Evolutionary conservation across 257 asterid species (phyloP).

Genomic region (Henckelia pumila): DNA sequence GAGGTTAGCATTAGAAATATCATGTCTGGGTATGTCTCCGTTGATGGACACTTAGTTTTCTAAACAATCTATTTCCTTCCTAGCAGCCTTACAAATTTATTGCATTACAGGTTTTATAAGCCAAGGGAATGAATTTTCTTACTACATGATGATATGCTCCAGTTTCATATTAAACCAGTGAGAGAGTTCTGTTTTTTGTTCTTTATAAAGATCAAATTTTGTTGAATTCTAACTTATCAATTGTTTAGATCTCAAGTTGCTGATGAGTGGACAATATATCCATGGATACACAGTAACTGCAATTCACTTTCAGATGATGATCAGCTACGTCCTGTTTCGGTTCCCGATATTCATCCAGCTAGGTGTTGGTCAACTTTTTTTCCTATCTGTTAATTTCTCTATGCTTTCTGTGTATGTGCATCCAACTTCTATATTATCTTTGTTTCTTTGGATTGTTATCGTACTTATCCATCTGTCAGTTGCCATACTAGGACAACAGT

Average conservation of each 20-base stretch:
- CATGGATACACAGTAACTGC: conserved; percentile 97
- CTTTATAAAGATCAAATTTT: conserved; percentile 22
- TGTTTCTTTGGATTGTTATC: conserved; percentile 4
- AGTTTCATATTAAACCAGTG: conserved; percentile 91
- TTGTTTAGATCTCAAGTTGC: conserved; percentile 52
- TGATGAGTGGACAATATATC: conserved; percentile 93
- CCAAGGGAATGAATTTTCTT: conserved; percentile 98
- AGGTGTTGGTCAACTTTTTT: conserved; percentile 47
- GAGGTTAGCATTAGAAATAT: conserved; percentile 92
- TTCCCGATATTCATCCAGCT: conserved; percentile 97
- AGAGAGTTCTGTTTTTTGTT: conserved; percentile 30
- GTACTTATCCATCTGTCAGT: neutral
- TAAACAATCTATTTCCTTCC: conserved; percentile 13
- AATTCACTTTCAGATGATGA: conserved; percentile 83
- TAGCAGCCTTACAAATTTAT: conserved; percentile 19
- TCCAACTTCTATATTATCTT: neutral
- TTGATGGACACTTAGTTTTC: conserved; percentile 10
- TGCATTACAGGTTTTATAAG: conserved; percentile 70
- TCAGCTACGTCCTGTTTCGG: conserved; percentile 82
- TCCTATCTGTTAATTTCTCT: conserved; percentile 2
- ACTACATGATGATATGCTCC: conserved; percentile 99
- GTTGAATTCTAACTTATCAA: conserved; percentile 24
- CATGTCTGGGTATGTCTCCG: conserved; percentile 67
- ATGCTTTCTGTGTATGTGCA: neutral
- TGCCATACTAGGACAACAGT: neutral